Percentiles rank a stretch among this genome's conserved stretches.
phyloP scores from a whole-genome alignment of 179 eudicot genomes.

The Heliamphora pulchella region DNA sequence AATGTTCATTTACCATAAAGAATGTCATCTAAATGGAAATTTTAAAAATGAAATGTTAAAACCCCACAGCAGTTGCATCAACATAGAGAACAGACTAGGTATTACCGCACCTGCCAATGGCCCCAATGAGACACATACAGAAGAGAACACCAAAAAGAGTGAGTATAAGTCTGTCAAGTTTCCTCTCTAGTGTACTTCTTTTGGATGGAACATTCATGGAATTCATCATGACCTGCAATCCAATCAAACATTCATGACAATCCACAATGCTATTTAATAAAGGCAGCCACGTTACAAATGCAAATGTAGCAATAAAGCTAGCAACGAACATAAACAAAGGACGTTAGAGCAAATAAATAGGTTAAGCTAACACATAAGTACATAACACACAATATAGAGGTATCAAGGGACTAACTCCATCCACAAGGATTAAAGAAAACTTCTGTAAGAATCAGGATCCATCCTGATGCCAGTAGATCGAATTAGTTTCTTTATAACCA shows the following conservation, averaged over 20 bases:
- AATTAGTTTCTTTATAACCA: neutral
- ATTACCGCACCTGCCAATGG: conserved; percentile 75
- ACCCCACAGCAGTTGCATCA: neutral
- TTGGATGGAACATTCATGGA: conserved; percentile 98
- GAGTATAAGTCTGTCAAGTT: conserved; percentile 91
- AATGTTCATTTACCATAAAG: conserved; percentile 22
- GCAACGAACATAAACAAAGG: neutral
- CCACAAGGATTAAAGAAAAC: too few species aligned
- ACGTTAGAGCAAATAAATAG: neutral
- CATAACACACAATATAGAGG: neutral
- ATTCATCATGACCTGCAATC: conserved; percentile 97
- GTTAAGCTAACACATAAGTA: neutral
- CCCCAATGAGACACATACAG: conserved; percentile 83
- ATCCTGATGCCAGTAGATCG: neutral
- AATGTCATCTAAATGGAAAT: conserved; percentile 11
- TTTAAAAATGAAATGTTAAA: neutral
- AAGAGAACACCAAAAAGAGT: conserved; percentile 72
- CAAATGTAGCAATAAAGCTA: neutral
- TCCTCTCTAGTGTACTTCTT: conserved; percentile 94
- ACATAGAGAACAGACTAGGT: conserved; percentile 9
- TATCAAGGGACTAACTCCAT: neutral
- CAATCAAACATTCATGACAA: conserved; percentile 1
- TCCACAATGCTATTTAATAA: conserved; percentile 6
- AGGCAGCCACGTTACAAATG: conserved; percentile 15
- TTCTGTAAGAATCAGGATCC: too few species aligned